A percentile compares a stretch with the other conserved stretches of the same genome.
These are phyloP conservation scores for Pseudopyricularia cyperi DNA, from an alignment of 2,329 filamentous ascomycete species.

Conservation along the genomic window DNA sequence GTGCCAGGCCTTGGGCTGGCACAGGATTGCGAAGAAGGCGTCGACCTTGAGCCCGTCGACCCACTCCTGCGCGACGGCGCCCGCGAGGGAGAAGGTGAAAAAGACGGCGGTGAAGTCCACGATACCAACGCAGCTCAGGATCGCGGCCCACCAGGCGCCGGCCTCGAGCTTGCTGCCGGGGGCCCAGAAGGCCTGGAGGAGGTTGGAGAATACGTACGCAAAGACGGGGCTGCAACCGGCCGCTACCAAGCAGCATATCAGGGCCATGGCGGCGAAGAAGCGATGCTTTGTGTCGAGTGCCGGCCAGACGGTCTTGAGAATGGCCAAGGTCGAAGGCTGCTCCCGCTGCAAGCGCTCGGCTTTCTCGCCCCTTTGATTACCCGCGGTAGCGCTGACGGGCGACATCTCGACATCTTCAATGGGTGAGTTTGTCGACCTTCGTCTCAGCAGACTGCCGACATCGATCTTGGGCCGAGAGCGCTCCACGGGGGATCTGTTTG, in stretches of 20 bases:
- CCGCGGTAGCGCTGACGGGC: neutral
- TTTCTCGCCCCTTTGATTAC: neutral
- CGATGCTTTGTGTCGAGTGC: conserved; percentile 38
- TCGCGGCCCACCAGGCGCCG: conserved; percentile 53
- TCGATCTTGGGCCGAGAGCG: neutral
- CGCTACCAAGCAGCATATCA: conserved; percentile 49
- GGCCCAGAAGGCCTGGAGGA: conserved; percentile 58
- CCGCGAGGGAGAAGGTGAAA: conserved; percentile 56
- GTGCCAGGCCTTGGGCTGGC: conserved; percentile 71
- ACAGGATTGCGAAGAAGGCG: conserved; percentile 56
- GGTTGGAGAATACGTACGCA: conserved; percentile 59
- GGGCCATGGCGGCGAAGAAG: conserved; percentile 41
- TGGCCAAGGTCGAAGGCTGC: conserved; percentile 28
- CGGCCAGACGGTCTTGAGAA: conserved; percentile 61
- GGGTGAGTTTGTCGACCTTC: neutral
- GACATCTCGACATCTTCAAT: neutral
- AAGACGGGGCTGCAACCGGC: conserved; percentile 57
- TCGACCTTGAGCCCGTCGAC: conserved; percentile 55
- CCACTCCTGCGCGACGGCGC: conserved; percentile 63
- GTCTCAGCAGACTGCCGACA: neutral
- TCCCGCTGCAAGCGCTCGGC: neutral
- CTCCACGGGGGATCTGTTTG: neutral
- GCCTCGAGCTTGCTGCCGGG: conserved; percentile 29
- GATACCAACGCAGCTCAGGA: conserved; percentile 54
- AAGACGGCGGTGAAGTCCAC: conserved; percentile 55